Percentiles rank a stretch among this genome's conserved stretches.
Conservation (phyloP, 1,284 basidiomycete species). For the Papiliotrema fonsecae region DNA sequence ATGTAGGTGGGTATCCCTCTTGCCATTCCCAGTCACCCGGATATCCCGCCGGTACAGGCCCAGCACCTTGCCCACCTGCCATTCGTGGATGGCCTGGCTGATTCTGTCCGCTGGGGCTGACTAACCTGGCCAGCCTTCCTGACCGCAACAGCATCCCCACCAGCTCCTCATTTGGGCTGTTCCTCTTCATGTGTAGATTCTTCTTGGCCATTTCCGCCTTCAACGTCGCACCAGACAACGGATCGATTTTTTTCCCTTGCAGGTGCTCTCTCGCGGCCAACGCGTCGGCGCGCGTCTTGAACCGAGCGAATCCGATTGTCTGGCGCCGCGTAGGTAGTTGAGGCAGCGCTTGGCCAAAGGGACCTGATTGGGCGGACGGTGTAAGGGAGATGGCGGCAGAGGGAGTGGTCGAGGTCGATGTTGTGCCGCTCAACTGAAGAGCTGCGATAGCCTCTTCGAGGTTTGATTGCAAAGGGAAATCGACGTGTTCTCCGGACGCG, state of each 20-base stretch:
- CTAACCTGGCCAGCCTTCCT: constrained; percentile 30
- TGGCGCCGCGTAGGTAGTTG: constrained; percentile 57
- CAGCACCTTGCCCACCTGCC: too few species aligned
- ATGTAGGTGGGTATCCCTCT: too few species aligned
- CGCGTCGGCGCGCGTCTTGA: constrained; percentile 81
- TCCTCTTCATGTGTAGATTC: constrained; percentile 91
- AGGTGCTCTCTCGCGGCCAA: constrained; percentile 81
- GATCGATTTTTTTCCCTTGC: constrained; percentile 86
- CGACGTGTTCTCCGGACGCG: constrained; percentile 11
- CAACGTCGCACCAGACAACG: constrained; percentile 87
- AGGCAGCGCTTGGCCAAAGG: constrained; percentile 25
- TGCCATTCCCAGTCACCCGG: not conserved
- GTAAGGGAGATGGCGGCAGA: constrained; percentile 53
- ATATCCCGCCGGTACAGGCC: too few species aligned
- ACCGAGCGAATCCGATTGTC: constrained; percentile 97
- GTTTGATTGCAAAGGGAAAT: constrained; percentile 10
- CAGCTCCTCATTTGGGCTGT: constrained; percentile 53
- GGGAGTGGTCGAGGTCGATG: constrained; percentile 40
- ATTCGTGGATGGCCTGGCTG: too few species aligned
- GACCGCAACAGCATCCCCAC: constrained; percentile 37
- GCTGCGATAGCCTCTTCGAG: constrained; percentile 40
- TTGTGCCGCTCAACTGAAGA: constrained; percentile 33
- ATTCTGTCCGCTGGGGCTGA: constrained; percentile 4
- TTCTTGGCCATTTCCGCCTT: constrained; percentile 99
- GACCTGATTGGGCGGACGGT: constrained; percentile 33